Evolutionary conservation across 768 basidiomycete species (phyloP).

Genomic region (Boletus pseudo-olivaceus): DNA sequence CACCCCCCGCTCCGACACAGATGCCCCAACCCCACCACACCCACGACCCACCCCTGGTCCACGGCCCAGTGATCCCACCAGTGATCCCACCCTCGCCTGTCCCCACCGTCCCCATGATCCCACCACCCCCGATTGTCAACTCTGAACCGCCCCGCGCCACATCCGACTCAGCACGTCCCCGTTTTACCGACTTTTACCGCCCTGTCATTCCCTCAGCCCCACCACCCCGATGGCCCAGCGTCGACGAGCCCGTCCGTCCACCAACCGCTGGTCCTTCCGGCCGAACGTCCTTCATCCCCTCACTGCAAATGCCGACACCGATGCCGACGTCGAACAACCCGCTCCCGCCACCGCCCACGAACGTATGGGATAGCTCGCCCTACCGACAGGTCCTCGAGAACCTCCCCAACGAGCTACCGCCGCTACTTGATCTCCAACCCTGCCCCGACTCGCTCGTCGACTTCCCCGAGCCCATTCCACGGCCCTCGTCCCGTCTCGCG

Average conservation of each 20-base stretch:
- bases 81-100: slow-evolving; percentile 19
- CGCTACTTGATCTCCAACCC: slow-evolving; percentile 11
- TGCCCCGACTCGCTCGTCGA: not conserved
- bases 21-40: slow-evolving; percentile 21
- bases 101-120: slow-evolving; percentile 16
- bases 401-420: slow-evolving; percentile 43
- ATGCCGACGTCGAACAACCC: slow-evolving; percentile 41
- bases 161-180: slow-evolving; percentile 16
- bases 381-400: slow-evolving; percentile 50
- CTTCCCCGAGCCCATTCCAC: slow-evolving; percentile 14
- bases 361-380: slow-evolving; percentile 56
- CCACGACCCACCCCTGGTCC: not conserved
- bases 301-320: slow-evolving; percentile 7
- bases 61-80: slow-evolving; percentile 15
- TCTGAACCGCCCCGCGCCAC: slow-evolving; percentile 7
- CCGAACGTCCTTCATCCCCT: slow-evolving; percentile 8
- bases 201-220: slow-evolving; percentile 8
- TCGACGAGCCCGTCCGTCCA: slow-evolving; percentile 5
- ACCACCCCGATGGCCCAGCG: not conserved
- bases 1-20: not conserved
- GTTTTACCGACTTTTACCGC: slow-evolving; percentile 30
- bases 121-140: slow-evolving; percentile 16
- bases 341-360: slow-evolving; percentile 58
- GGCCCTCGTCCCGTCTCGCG: slow-evolving; percentile 20
- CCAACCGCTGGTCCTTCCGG: slow-evolving; percentile 4